Evolutionary conservation across 148 eudicot genomes (phyloP), one percentile per base, ranked within the genome.

Genomic region (Rhododendron griersonianum): DNA sequence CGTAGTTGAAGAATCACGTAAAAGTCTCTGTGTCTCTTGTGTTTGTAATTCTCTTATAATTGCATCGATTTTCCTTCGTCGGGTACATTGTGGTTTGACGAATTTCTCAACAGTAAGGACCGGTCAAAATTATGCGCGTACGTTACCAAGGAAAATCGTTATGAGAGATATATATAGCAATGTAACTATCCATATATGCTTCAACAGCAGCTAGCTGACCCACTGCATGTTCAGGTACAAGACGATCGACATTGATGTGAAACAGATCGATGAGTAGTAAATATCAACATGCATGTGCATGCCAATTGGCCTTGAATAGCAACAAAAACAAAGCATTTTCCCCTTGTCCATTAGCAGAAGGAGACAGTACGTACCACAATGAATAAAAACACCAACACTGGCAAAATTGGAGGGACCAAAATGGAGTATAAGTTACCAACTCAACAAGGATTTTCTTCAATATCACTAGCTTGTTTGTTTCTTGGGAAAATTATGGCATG

Each of bases 301-400:
- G 45, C 45, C 7, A 41, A 41, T 83, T 65, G 55, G 13, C 85
- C n/a, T 83, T 18, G 39, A 44, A 45, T n/a, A 15, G 77, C 57
- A 63, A 83, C 77, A 63, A 83, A 83, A 3, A 83, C 33, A 44
- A 25, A 44, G 85, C 85, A 83, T 83, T 83, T 81, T 83, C 35
- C 77, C 53, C 45, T 19, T 37, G 23, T 45, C 77, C 25, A 44
- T 44, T 41, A 59, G 21, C 55, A 37, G 21, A 83, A 44, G 30
- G 37, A 28, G 35, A 3, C 9, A 41, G 44, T 41, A 73, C 55
- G 30, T 0, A 30, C 30, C 39, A 39, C 82, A 25, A 51, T 28
- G 19, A 30, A 28, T 13, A 18, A 7, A 33, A 21, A 41, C 44
- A 18, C 5, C 5, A 7, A 18, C 79, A 6, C 7, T 71, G 15